Evolutionary conservation across 129 eudicot genomes (phyloP).

Genomic region (Flaveria trinervia): DNA sequence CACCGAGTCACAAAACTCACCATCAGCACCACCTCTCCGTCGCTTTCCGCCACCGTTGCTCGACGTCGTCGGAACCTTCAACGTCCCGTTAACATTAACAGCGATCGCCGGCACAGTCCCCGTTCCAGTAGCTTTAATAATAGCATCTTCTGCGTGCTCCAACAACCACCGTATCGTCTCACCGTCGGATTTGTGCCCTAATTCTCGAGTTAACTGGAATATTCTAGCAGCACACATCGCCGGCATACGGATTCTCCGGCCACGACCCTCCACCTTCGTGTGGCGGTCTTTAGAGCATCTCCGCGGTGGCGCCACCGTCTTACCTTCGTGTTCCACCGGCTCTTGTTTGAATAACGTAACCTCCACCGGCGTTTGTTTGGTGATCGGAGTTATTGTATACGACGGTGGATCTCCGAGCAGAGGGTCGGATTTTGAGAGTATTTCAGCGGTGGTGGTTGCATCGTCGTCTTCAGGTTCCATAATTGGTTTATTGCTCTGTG

Average conservation of each 20-base stretch:
- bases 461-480: not conserved
- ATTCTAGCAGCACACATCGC: slow-evolving; percentile 84
- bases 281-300: slow-evolving; percentile 67
- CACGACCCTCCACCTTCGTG: slow-evolving; percentile 89
- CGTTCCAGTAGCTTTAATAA: slow-evolving; percentile 80
- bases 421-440: slow-evolving; percentile 37
- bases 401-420: slow-evolving; percentile 13
- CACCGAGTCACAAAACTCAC: slow-evolving; percentile 22
- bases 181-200: slow-evolving; percentile 78
- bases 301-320: slow-evolving; percentile 42
- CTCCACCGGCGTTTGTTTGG: not conserved
- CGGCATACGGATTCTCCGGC: slow-evolving; percentile 86
- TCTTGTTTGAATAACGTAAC: slow-evolving; percentile 43
- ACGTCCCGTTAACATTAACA: slow-evolving; percentile 75
- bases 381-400: slow-evolving; percentile 44
- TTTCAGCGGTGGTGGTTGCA: not conserved
- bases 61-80: slow-evolving; percentile 64
- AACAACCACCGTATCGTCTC: slow-evolving; percentile 82
- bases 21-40: slow-evolving; percentile 12
- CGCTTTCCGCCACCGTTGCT: slow-evolving; percentile 25
- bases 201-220: slow-evolving; percentile 75
- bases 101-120: slow-evolving; percentile 93
- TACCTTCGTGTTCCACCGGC: slow-evolving; percentile 40
- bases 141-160: slow-evolving; percentile 79
- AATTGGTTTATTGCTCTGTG: no score